Base-by-base conservation (phyloP, 257 asterid genomes). In the Solanum chiquidenum region DNA sequence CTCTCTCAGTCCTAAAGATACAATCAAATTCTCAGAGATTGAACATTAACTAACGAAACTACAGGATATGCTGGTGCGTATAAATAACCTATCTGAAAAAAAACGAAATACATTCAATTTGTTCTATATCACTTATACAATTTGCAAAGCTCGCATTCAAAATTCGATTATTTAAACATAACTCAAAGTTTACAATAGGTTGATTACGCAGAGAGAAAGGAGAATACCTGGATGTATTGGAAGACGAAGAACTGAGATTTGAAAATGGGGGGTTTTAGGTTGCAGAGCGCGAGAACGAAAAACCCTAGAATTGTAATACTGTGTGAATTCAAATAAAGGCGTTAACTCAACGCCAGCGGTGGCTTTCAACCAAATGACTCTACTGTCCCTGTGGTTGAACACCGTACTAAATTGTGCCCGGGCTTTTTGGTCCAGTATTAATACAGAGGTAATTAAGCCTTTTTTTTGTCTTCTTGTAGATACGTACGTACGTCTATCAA, bases 271-370 rank as follows among this genome's bases (percentile, higher is more conserved):
- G 87, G 38, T 68, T 72, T 72, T 40, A 46, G 79, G 68, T 18
- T 85, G 64, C 87, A 62, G 42, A 85, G 60, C 87, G 87, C 80
- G 87, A 85, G 62, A 72, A 29, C n/a, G 87, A 68, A 85, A 85
- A 85, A 85, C 87, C 87, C 87, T 85, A 85, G 83, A 72, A 85
- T 27, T 27, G 5, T 77, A 27, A 6, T 46, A 25, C 14, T 7
- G n/a, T 85, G 76, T 46, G 79, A 85, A 42, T n/a, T 25, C 68
- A 82, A 82, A 82, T 82, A 49, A 49, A 82, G 42, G 86, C 69
- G 86, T 82, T 10, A 82, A 64, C 69, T 82, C 20, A 29, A 80
- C 82, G 60, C 87, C 87, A 42, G 79, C 87, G 27, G 76, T 85
- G 87, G 42, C 25, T 68, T 71, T 85, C 44, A 2, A 1, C 58